Conservation (phyloP, 2,329 filamentous ascomycete genomes). For the Exophiala calicioides region DNA sequence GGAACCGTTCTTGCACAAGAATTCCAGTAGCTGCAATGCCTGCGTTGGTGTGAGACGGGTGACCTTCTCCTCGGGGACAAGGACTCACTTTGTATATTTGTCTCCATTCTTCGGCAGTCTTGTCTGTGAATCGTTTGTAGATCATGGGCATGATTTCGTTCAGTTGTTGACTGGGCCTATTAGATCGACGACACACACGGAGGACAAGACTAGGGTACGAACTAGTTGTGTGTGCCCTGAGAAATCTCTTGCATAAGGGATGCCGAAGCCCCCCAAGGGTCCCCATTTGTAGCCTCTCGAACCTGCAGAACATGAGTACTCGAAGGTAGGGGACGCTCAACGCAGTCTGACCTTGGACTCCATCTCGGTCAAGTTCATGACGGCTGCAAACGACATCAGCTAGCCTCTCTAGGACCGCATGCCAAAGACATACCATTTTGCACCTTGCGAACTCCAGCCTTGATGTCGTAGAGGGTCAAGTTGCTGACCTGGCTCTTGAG, state of each 20-base stretch:
- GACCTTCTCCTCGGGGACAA: conserved; percentile 2
- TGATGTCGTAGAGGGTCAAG: conserved; percentile 91
- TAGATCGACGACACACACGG: conserved; percentile 1
- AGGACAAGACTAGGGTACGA: conserved; percentile 42
- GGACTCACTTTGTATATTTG: conserved; percentile 91
- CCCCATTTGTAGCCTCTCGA: conserved; percentile 97
- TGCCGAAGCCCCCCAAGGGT: conserved; percentile 88
- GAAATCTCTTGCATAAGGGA: conserved; percentile 97
- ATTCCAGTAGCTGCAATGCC: conserved; percentile 89
- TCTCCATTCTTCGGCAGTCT: conserved; percentile 96
- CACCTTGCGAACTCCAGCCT: conserved; percentile 90
- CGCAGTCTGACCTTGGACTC: conserved; percentile 60
- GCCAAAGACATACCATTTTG: conserved; percentile 75
- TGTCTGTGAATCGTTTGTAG: conserved; percentile 98
- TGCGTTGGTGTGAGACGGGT: conserved; percentile 36
- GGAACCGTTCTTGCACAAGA: conserved; percentile 96
- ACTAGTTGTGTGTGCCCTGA: conserved; percentile 98
- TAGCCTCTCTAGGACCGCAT: background rate
- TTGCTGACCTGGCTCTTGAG: conserved; percentile 86
- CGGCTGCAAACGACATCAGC: conserved; percentile 57
- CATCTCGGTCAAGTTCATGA: conserved; percentile 98
- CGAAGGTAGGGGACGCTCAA: conserved; percentile 8
- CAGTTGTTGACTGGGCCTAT: conserved; percentile 69
- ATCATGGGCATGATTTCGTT: conserved; percentile 99
- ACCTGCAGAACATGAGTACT: conserved; percentile 57